These are phyloP conservation scores for Claviceps sp. DNA, from an alignment of 2,329 filamentous ascomycete species.

Conservation along the genomic window DNA sequence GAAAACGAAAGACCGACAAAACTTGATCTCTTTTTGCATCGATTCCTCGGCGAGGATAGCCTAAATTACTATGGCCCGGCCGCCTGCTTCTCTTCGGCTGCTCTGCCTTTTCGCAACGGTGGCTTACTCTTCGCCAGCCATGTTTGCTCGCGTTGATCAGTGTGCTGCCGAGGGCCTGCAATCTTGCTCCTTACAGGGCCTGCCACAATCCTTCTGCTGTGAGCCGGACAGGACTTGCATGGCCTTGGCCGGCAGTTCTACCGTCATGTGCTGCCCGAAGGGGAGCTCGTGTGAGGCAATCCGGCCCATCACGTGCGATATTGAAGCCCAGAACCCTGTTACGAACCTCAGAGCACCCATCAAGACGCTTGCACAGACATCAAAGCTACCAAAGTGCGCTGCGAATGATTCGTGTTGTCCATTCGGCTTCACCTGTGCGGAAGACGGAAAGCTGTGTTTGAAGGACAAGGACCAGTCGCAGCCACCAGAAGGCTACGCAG, in stretches of 20 bases:
- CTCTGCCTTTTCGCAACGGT: slow-evolving; percentile 4
- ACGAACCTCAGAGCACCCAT: slow-evolving; percentile 43
- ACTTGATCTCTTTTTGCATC: neutral
- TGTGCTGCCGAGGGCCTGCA: slow-evolving; percentile 37
- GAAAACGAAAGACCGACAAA: neutral
- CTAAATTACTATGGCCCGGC: slow-evolving; percentile 1
- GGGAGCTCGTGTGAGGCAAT: slow-evolving; percentile 46
- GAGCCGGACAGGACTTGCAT: slow-evolving; percentile 39
- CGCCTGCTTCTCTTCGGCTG: slow-evolving; percentile 6
- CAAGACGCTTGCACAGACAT: slow-evolving; percentile 51
- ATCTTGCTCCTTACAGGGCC: slow-evolving; percentile 35
- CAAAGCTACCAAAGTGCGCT: slow-evolving; percentile 44
- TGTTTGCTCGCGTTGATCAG: slow-evolving; percentile 31
- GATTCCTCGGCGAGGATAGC: neutral
- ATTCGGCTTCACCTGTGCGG: slow-evolving; percentile 53
- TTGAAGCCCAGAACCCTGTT: slow-evolving; percentile 45
- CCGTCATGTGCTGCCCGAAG: slow-evolving; percentile 56
- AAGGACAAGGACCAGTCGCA: slow-evolving; percentile 36
- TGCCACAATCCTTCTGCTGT: slow-evolving; percentile 59
- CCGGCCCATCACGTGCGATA: slow-evolving; percentile 49
- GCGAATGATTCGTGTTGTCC: slow-evolving; percentile 47
- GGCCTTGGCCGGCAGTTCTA: slow-evolving; percentile 48
- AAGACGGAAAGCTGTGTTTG: slow-evolving; percentile 32
- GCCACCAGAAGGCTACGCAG: slow-evolving; percentile 18
- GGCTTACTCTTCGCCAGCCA: slow-evolving; percentile 8